A percentile compares a stretch with the other conserved stretches of the same genome.
These are phyloP conservation scores for Ramularia collo-cygni DNA, from an alignment of 2,329 filamentous ascomycete species.

Conservation along the genomic window DNA sequence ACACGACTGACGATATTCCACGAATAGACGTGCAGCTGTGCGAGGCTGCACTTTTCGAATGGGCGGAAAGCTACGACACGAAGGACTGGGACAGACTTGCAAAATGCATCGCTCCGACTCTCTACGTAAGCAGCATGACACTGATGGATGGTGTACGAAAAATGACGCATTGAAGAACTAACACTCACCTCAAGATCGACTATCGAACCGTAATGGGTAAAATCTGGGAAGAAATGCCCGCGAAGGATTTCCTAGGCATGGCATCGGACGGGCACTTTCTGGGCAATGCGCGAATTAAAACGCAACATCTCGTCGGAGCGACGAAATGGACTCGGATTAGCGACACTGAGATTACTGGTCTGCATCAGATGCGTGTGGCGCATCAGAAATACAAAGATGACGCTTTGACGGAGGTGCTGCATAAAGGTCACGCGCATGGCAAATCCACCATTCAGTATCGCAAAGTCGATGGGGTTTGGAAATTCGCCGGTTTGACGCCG, in stretches of 20 bases:
- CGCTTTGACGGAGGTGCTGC: conserved; percentile 35
- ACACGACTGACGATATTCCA: too few species aligned
- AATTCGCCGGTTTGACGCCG: conserved; percentile 46
- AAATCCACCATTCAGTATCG: conserved; percentile 45
- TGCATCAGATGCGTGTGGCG: conserved; percentile 49
- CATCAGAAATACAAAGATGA: conserved; percentile 47
- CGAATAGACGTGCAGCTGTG: conserved; percentile 16
- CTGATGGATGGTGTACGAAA: not conserved
- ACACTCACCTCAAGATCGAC: conserved; percentile 52
- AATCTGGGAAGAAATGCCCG: conserved; percentile 47
- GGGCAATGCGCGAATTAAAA: conserved; percentile 44
- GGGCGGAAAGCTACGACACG: conserved; percentile 56
- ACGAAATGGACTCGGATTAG: conserved; percentile 42
- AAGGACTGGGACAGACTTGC: conserved; percentile 56
- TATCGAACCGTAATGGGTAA: conserved; percentile 50
- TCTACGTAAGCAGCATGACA: conserved; percentile 3
- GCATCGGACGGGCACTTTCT: conserved; percentile 42
- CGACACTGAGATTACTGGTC: conserved; percentile 38
- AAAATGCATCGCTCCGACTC: conserved; percentile 53
- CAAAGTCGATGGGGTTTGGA: conserved; percentile 48
- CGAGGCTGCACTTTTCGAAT: conserved; percentile 42
- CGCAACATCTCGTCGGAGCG: conserved; percentile 47
- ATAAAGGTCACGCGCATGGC: conserved; percentile 48
- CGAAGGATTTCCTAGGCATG: conserved; percentile 44
- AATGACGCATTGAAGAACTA: too few species aligned